Conservation (phyloP, 73 alveolate genomes). For the Diophrys appendiculata region DNA sequence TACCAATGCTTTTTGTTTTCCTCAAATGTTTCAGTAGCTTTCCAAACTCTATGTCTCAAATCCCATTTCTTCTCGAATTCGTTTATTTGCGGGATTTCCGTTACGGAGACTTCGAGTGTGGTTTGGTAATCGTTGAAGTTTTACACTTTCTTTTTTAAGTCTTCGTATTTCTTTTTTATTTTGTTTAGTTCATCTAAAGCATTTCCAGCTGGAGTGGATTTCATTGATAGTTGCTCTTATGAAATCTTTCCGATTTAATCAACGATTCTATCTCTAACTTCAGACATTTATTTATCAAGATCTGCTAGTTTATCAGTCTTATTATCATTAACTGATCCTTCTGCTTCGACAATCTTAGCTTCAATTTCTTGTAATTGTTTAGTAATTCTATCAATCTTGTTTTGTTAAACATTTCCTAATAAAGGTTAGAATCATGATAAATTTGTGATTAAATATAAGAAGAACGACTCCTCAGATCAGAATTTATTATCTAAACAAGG, state of each 20-base stretch:
- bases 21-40: conserved; percentile 52
- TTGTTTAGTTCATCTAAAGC: conserved; percentile 62
- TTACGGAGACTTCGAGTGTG: conserved; percentile 40
- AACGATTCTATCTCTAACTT: conserved; percentile 52
- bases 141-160: conserved; percentile 45
- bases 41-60: conserved; percentile 59
- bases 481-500: too few species aligned
- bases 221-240: conserved; percentile 18
- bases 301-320: conserved; percentile 25
- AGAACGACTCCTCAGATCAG: too few species aligned
- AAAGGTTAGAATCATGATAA: too few species aligned
- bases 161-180: conserved; percentile 64
- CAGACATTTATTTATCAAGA: conserved; percentile 54
- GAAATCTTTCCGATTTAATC: conserved; percentile 23
- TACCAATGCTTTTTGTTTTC: conserved; percentile 48
- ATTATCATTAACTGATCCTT: conserved; percentile 35
- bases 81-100: conserved; percentile 50
- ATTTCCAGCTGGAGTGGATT: conserved; percentile 43
- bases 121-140: conserved; percentile 52
- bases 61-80: conserved; percentile 64
- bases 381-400: conserved; percentile 19
- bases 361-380: conserved; percentile 17
- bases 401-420: too few species aligned
- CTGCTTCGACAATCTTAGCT: conserved; percentile 18
- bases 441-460: too few species aligned